phyloP scores from a whole-genome alignment of 108 stramenopile genomes.

The Fistulifera solaris region DNA sequence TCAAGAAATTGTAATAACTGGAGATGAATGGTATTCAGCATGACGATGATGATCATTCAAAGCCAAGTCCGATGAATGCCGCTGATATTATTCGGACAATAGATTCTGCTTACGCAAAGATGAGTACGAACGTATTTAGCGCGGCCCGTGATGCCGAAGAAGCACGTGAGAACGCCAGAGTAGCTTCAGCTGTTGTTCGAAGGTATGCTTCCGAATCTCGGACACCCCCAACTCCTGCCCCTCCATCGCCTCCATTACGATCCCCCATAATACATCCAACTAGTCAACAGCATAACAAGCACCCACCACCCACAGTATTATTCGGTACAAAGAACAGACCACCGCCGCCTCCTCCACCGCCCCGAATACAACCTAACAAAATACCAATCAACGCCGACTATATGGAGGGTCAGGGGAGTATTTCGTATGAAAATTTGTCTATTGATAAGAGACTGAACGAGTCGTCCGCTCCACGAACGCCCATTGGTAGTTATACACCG shows the following conservation, averaged over 20 bases:
- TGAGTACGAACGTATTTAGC: constrained; percentile 31
- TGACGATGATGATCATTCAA: too few species aligned
- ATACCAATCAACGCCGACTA: neutral
- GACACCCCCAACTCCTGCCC: neutral
- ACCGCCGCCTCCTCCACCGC: neutral
- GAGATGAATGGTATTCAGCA: too few species aligned
- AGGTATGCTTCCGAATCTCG: constrained; percentile 1
- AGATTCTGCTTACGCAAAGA: constrained; percentile 48
- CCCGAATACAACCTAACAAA: neutral
- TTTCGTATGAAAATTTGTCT: neutral
- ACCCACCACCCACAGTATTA: too few species aligned
- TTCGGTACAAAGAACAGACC: neutral
- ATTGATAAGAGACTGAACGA: neutral
- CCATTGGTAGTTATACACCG: constrained; percentile 1
- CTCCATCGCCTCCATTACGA: neutral
- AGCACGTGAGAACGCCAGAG: constrained; percentile 54
- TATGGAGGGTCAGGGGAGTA: neutral
- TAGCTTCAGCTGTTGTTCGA: constrained; percentile 63
- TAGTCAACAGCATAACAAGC: neutral
- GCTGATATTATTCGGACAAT: constrained; percentile 59
- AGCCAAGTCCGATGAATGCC: constrained; percentile 12
- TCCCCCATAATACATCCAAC: neutral
- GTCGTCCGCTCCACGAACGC: neutral
- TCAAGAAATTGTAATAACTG: too few species aligned
- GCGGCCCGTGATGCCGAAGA: constrained; percentile 58